Evolutionary conservation across 2,329 filamentous ascomycete species (phyloP).

Genomic region (Pochonia chlamydosporia): DNA sequence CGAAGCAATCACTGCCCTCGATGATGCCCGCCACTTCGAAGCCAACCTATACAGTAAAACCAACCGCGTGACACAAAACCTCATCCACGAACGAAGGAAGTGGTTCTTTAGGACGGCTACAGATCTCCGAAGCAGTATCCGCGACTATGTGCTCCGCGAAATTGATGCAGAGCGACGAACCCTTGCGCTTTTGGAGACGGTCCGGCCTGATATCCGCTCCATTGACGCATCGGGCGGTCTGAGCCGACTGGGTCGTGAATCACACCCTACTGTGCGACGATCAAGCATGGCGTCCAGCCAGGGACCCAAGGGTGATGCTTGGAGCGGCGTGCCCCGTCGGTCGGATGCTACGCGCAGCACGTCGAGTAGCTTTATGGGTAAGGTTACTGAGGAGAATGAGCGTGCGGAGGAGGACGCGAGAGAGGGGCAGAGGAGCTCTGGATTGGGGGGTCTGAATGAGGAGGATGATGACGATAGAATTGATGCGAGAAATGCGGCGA

Average conservation of each 20-base stretch:
- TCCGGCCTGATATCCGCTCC: constrained; percentile 84
- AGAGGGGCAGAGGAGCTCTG: neutral
- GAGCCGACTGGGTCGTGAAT: constrained; percentile 81
- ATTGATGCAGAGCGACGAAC: constrained; percentile 94
- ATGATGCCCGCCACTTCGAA: constrained; percentile 81
- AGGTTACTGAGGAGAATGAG: constrained; percentile 56
- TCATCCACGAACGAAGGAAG: constrained; percentile 79
- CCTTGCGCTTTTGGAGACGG: constrained; percentile 85
- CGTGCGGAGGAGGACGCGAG: constrained; percentile 34
- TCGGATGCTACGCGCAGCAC: constrained; percentile 75
- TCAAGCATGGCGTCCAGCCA: constrained; percentile 79
- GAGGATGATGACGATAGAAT: constrained; percentile 91
- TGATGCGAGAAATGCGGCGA: constrained; percentile 93
- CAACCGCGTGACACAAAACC: constrained; percentile 79
- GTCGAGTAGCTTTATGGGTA: constrained; percentile 64
- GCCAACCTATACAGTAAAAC: constrained; percentile 79
- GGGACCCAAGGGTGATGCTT: constrained; percentile 95
- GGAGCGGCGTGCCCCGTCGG: constrained; percentile 87
- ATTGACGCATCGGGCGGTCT: constrained; percentile 90
- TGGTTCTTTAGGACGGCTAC: constrained; percentile 85
- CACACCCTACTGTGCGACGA: constrained; percentile 70
- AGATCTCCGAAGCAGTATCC: constrained; percentile 77
- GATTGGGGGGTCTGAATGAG: constrained; percentile 37
- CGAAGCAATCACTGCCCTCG: constrained; percentile 85
- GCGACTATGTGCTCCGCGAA: constrained; percentile 89